Base-by-base conservation (phyloP, 2,329 filamentous ascomycete genomes). In the Beauveria scarabaeidicola region DNA sequence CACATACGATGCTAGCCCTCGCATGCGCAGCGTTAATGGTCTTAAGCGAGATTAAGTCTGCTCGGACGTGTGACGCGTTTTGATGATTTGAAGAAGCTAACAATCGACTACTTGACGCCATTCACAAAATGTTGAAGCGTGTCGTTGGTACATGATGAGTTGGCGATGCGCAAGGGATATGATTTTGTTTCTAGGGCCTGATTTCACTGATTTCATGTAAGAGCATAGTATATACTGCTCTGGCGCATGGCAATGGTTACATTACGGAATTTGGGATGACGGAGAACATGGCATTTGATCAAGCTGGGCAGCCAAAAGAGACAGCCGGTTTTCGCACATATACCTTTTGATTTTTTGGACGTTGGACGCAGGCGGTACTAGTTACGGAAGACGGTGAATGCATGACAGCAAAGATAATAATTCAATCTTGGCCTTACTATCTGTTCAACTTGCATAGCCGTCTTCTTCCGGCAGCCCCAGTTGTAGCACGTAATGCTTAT, bases 291-390 rank as follows among this genome's bases (percentile, higher is more conserved):
- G 46, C 36, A 43, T 58, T 36, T 36, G 23, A 23, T 4, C 47
- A 51, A 23, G 36, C 13, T 36, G 27, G 25, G 25, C 47, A 19
- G 38, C 55, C 25, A 32, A 19, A 19, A n/a, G 5, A 6, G 11
- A 23, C 38, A 50, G 44, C 17, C 17, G 21, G 50, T 50, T 41
- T 23, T 27, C 46, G 41, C 53, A 47, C 27, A 47, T 47, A 56
- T 56, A 56, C 53, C 53, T 44, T 47, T 56, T 56, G 43, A 47
- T 38, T 56, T 56, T 44, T 56, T 56, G 46, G 53, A 56, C 19
- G 46, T 56, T 47, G 19, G 43, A 56, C 27, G 19, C 15, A 56
- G 40, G 27, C 15, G 43, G 43, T 29, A 47, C 13, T 11, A 38
- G 19, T 29, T 15, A 21, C 27, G 29, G n/a, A 25, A 17, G n/a